Evolutionary conservation across 176 grass and related monocot genomes (phyloP), one percentile per base, ranked within the genome.

Genomic region (Echinochloa phyllopogon): DNA sequence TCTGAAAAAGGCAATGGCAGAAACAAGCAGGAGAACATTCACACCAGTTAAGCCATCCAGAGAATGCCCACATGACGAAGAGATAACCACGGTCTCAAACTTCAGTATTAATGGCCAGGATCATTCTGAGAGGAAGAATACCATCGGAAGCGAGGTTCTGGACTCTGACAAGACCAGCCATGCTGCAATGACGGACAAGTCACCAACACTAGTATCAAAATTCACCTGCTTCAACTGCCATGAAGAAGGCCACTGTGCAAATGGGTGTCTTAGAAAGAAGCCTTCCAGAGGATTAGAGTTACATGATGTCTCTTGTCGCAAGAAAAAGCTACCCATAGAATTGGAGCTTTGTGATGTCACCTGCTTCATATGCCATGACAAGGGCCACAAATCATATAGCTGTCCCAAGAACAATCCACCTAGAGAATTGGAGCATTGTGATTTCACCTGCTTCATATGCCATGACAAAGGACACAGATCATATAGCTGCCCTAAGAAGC

Each of bases 1-100:
- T 21, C 24, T 72, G 52, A 72, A 33, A 60, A 17, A 60, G 13
- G 53, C 25, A 72, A 56, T 71, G 37, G 14, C 39, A 72, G 39
- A 72, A 72, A 40, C 65, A 72, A 72, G 66, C 16, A 82, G 17
- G 6, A 14, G 16, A 45, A 11, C 40, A 47, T 55, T 72, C 9
- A 47, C 80, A 72, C 52, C 51, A 44, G 55, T 33, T 58, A 59
- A 70, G 10, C 41, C 33, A 58, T 58, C 39, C 24, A 11, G 24
- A 33, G 41, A 82, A 71, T 45, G 33, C 18, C 23, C 52, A 82
- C 39, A 82, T 82, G 27, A 33, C 43, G 50, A 82, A 45, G 12
- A 20, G 52, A 23, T n/a, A 36, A 38, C 21, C 15, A 47, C 12
- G 39, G 51, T 45, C 16, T 70, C 53, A 45, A 40, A 55, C 66